These are phyloP conservation scores for Lycium barbarum DNA, from an alignment of 257 asterid genomes.

Conservation along the genomic window DNA sequence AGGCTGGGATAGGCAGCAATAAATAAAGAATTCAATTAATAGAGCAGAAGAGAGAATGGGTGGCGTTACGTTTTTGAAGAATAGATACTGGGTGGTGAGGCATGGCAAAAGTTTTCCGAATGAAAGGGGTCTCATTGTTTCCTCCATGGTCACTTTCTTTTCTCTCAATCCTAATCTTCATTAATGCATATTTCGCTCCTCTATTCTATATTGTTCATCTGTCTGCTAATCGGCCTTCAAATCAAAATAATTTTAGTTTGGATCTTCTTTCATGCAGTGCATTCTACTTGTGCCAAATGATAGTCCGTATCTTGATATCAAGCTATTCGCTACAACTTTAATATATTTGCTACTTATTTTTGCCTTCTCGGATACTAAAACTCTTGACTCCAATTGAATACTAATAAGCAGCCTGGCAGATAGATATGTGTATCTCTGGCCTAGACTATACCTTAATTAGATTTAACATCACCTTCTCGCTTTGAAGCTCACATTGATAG, in stretches of 20 bases:
- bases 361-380: too few relatives aligned
- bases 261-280: too few relatives aligned
- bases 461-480: background rate
- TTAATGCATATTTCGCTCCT: background rate
- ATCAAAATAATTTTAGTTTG: too few relatives aligned
- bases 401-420: background rate
- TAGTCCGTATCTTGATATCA: too few relatives aligned
- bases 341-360: too few relatives aligned
- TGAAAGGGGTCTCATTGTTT: constrained; percentile 73
- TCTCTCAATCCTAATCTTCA: background rate
- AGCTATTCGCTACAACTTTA: too few relatives aligned
- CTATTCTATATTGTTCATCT: background rate
- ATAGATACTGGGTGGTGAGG: constrained; percentile 82
- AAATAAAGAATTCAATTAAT: background rate
- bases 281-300: too few relatives aligned
- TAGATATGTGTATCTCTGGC: too few relatives aligned
- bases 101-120: constrained; percentile 98
- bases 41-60: background rate
- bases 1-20: background rate
- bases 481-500: background rate
- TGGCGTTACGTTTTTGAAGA: constrained; percentile 49
- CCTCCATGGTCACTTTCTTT: constrained; percentile 63
- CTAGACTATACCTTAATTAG: background rate
- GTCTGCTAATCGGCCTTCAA: too few relatives aligned
- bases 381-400: background rate